Evolutionary conservation across 2,329 filamentous ascomycete genomes (phyloP).

Genomic region (Parastagonospora nodorum): DNA sequence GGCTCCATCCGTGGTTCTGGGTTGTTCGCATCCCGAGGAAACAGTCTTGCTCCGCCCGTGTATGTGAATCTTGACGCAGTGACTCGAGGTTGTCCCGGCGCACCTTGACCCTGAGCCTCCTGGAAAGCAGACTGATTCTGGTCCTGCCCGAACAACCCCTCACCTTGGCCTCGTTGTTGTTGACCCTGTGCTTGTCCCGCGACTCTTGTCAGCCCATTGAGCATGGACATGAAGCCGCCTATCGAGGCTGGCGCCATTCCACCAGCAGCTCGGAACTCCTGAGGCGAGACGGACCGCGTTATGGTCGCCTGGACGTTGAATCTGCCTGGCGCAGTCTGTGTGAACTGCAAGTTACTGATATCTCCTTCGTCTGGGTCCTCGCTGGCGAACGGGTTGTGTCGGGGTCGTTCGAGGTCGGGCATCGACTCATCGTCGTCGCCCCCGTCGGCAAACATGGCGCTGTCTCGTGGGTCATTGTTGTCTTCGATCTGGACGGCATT

Average conservation of each 20-base stretch:
- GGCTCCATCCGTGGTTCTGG: slow-evolving; percentile 55
- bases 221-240: slow-evolving; percentile 52
- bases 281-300: slow-evolving; percentile 37
- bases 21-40: slow-evolving; percentile 57
- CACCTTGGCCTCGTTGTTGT: slow-evolving; percentile 21
- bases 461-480: slow-evolving; percentile 67
- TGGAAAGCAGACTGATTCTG: slow-evolving; percentile 18
- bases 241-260: slow-evolving; percentile 35
- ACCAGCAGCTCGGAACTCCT: slow-evolving; percentile 14
- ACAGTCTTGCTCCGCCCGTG: slow-evolving; percentile 45
- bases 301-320: slow-evolving; percentile 44
- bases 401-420: slow-evolving; percentile 38
- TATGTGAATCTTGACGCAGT: slow-evolving; percentile 37
- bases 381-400: slow-evolving; percentile 56
- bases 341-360: slow-evolving; percentile 54
- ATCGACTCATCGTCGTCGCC: slow-evolving; percentile 38
- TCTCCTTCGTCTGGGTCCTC: slow-evolving; percentile 57
- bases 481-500: slow-evolving; percentile 50
- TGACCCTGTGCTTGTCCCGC: slow-evolving; percentile 25
- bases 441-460: slow-evolving; percentile 31
- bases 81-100: slow-evolving; percentile 15
- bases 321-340: slow-evolving; percentile 39
- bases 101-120: slow-evolving; percentile 17
- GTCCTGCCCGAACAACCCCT: slow-evolving; percentile 14
- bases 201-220: slow-evolving; percentile 51